A percentile compares a stretch with the other conserved stretches of the same genome.
Evolutionary conservation across 768 basidiomycete species (phyloP).

Genomic region (Amanita phalloides): DNA sequence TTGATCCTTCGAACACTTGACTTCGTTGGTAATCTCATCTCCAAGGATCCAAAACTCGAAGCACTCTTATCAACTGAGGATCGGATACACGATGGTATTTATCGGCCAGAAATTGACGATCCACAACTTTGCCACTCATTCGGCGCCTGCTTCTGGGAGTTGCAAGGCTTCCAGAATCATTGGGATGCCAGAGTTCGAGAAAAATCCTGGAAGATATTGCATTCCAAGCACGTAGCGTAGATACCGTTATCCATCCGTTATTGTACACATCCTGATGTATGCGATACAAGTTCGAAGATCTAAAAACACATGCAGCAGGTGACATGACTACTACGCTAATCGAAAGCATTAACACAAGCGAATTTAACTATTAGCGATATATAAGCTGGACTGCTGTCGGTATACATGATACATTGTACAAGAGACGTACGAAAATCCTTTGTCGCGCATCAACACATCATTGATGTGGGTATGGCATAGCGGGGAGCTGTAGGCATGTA

Average conservation of each 20-base stretch:
- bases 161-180: constrained; percentile 53
- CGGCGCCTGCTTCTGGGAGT: constrained; percentile 81
- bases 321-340: not conserved
- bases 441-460: constrained; percentile 7
- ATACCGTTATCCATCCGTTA: not conserved
- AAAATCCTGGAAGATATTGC: constrained; percentile 50
- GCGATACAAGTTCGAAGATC: not conserved
- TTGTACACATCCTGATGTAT: not conserved
- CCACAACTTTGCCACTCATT: constrained; percentile 78
- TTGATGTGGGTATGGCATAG: constrained; percentile 12
- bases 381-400: not conserved
- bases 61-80: constrained; percentile 84
- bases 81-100: constrained; percentile 73
- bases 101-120: constrained; percentile 80
- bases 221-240: constrained; percentile 28
- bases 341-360: constrained; percentile 5
- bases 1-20: constrained; percentile 58
- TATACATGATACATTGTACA: constrained; percentile 8
- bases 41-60: constrained; percentile 72
- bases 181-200: constrained; percentile 59
- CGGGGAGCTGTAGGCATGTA: constrained; percentile 27
- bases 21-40: constrained; percentile 63
- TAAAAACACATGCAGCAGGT: constrained; percentile 2
- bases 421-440: not conserved
- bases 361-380: constrained; percentile 5